Conservation (phyloP, 2,329 filamentous ascomycete genomes). For the Pseudofabraea citricarpa region DNA sequence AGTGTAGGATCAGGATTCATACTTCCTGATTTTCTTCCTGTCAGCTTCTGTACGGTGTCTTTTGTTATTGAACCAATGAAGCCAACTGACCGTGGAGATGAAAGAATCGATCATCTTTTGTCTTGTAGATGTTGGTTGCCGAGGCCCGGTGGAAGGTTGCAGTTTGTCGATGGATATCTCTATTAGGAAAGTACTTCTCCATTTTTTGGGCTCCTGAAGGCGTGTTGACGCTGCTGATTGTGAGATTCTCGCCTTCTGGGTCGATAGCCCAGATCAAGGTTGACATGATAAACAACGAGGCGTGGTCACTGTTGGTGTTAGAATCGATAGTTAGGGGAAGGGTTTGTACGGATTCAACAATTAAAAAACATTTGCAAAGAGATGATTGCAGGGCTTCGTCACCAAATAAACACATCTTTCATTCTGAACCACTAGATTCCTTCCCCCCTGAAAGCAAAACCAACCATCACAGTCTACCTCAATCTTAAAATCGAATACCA, state of each 20-base stretch:
- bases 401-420: neutral
- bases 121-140: slow-evolving; percentile 42
- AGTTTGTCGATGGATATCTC: slow-evolving; percentile 17
- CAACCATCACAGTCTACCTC: too few relatives aligned
- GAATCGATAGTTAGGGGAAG: too few relatives aligned
- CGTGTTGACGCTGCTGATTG: neutral
- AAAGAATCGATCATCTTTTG: slow-evolving; percentile 39
- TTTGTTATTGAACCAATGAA: too few relatives aligned
- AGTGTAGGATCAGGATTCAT: slow-evolving; percentile 42
- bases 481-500: too few relatives aligned
- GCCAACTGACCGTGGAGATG: slow-evolving; percentile 35
- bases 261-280: slow-evolving; percentile 6
- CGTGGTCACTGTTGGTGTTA: slow-evolving; percentile 31
- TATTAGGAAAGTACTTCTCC: slow-evolving; percentile 16
- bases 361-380: too few relatives aligned
- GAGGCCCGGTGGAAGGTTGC: slow-evolving; percentile 23
- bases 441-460: too few relatives aligned
- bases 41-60: too few relatives aligned
- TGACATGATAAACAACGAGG: slow-evolving; percentile 28
- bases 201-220: slow-evolving; percentile 2
- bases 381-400: too few relatives aligned
- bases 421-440: too few relatives aligned
- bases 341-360: slow-evolving; percentile 15
- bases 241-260: slow-evolving; percentile 3
- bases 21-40: slow-evolving; percentile 8